These are phyloP conservation scores for Boechera stricta DNA, from an alignment of 345 rosid genomes.

Conservation along the genomic window DNA sequence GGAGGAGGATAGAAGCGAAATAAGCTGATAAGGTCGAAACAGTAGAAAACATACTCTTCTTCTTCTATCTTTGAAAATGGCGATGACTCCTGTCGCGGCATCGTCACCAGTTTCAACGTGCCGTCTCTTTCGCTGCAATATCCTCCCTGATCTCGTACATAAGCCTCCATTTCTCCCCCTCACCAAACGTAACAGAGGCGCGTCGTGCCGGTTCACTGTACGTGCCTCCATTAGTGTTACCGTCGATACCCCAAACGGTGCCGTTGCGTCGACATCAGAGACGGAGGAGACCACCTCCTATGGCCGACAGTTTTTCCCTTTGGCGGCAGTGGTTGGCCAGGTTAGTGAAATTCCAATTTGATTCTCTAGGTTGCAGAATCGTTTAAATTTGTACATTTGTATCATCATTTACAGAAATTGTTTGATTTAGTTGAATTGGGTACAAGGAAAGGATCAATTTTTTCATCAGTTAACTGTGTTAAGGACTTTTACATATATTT, in stretches of 20 bases:
- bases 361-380: neutral
- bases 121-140: slow-evolving; percentile 29
- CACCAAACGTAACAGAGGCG: slow-evolving; percentile 35
- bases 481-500: neutral
- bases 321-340: slow-evolving; percentile 97
- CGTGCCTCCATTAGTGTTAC: slow-evolving; percentile 43
- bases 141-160: slow-evolving; percentile 24
- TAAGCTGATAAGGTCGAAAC: slow-evolving; percentile 38
- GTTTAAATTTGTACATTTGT: neutral
- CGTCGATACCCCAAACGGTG: slow-evolving; percentile 62
- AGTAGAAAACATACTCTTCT: slow-evolving; percentile 19
- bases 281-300: slow-evolving; percentile 47
- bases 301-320: slow-evolving; percentile 81
- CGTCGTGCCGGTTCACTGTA: slow-evolving; percentile 36
- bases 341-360: slow-evolving; percentile 47
- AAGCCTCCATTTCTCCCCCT: slow-evolving; percentile 39
- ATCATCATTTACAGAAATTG: neutral
- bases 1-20: slow-evolving; percentile 29
- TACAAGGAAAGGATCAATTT: neutral
- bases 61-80: slow-evolving; percentile 38
- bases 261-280: slow-evolving; percentile 44
- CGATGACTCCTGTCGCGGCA: slow-evolving; percentile 37
- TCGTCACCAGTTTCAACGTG: slow-evolving; percentile 37
- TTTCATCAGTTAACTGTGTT: neutral
- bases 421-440: neutral